Evolutionary conservation across 371 early-diverging fungal genomes (phyloP).

Genomic region (Coemansia sp.): DNA sequence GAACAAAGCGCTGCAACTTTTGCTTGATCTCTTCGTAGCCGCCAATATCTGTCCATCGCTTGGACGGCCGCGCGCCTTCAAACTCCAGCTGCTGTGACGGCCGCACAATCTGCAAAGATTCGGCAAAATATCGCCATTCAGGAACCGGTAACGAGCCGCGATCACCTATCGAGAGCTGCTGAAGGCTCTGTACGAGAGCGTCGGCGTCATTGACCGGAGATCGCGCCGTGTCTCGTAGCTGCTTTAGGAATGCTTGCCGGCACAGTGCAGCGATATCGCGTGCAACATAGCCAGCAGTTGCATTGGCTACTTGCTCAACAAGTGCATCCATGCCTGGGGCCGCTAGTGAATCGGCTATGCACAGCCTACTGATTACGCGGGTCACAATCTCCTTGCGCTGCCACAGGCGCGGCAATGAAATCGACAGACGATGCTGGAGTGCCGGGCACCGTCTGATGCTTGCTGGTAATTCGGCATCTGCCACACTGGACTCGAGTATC

Average conservation of each 20-base stretch:
- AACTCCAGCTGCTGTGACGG: constrained; percentile 47
- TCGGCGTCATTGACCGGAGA: neutral
- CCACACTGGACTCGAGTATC: constrained; percentile 33
- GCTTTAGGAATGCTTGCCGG: constrained; percentile 28
- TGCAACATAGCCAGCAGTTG: constrained; percentile 43
- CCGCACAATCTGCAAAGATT: constrained; percentile 25
- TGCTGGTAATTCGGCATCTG: constrained; percentile 15
- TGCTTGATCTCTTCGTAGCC: constrained; percentile 27
- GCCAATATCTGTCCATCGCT: constrained; percentile 43
- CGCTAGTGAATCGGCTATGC: neutral
- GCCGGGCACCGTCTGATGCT: constrained; percentile 14
- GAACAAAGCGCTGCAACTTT: constrained; percentile 35
- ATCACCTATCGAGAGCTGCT: constrained; percentile 1
- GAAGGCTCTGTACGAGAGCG: neutral
- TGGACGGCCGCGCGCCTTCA: constrained; percentile 34
- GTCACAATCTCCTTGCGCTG: constrained; percentile 27
- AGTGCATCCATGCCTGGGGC: neutral
- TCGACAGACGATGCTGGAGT: constrained; percentile 14
- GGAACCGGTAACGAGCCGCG: neutral
- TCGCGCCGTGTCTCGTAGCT: constrained; percentile 9
- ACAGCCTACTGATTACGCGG: neutral
- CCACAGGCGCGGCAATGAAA: constrained; percentile 16
- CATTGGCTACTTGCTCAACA: constrained; percentile 22
- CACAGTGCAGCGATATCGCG: constrained; percentile 33
- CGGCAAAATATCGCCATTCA: constrained; percentile 26